Evolutionary conservation across 257 asterid species (phyloP), one percentile per base, ranked within the genome.

Genomic region (Nicotiana knightiana): DNA sequence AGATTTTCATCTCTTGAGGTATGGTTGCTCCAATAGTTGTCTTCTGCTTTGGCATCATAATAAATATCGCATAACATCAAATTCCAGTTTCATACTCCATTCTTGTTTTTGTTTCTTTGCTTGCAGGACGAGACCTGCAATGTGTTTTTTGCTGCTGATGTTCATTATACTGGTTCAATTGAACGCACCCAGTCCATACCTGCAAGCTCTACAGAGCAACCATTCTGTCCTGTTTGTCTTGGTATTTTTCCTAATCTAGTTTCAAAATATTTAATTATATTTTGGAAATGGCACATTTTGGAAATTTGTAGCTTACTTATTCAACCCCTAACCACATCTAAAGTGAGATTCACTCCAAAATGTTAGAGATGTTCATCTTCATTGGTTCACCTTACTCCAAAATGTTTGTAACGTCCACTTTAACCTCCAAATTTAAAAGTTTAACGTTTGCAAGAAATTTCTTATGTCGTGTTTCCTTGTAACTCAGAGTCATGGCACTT

Each of bases 151-250:
- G 89, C 93, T 10, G 89, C 90, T 54, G 98, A 96, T 86, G 88
- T 96, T 77, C 97, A 90, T 57, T 96, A 89, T 85, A 96, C 97
- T 77, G 97, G 93, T 80, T 96, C 97, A 39, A 92, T 94, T 85
- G 99, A 91, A 88, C 98, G 90, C 83, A 59, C 93, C 37, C 98
- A 90, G 83, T 83, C 91, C 86, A 86, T 95, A 65, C 82, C 92
- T 67, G 85, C 92, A 80, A 94, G 92, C 93, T 88, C 91, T 84
- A 85, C 84, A 70, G 99, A 96, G 84, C 97, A 90, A 87, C 93
- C 98, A 2, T 90, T 93, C 24, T 96, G 98, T 86, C 96, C 98
- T 28, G 99, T 94, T 80, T 96, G 99, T 88, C 99, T 96, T 82
- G 99, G 99, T 96, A 92, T 68, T 85, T 76, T 62, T 70, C 80